Evolutionary conservation across 371 early-diverging fungal genomes (phyloP), one percentile per base, ranked within the genome.

Genomic region (Umbelopsis sp.): DNA sequence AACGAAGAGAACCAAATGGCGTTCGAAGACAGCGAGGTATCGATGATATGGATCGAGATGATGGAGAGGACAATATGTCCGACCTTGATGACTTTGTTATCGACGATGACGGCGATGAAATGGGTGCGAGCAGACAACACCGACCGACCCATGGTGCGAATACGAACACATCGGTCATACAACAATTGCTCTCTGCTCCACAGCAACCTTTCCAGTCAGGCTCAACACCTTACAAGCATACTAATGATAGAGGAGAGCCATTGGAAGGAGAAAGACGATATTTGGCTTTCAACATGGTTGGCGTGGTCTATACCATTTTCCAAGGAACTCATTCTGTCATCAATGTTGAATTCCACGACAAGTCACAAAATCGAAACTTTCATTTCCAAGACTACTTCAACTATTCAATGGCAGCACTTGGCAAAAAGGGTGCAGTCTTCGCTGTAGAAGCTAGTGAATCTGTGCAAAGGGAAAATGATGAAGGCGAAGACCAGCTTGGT

Each of bases 311-410:
- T 20, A 82, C 91, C 8, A 86, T 94, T 44, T 83, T 83, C 41
- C 91, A 93, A 69, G 88, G 81, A 8, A 77, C 86, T 0, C 88
- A 91, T 72, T 86, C 89, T 4, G 89, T 92, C 4, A 76, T 97
- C 44, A 90, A 92, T 69, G 92, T 97, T 4, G 93, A 93, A 57
- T 96, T 93, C 67, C 92, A 94, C 72, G 96, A 97, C 81, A 89
- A 93, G 69, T 79, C 91, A 7, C 67, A 82, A 20, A 80, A 88
- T 62, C 85, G 93, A 25, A 91, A 93, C 66, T 90, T 92, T 65
- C 91, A 92, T 69, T 95, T 97, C 63, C 86, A 89, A 1, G 96
- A 97, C 70, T 83, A 83, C 65, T 77, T 80, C 65, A 85, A 89
- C 38, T 95, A 85, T 76, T 81, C 88, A 1, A 83, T 96, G 87